Base-by-base conservation (phyloP, 2,329 filamentous ascomycete species). In the Monosporascus sp. region DNA sequence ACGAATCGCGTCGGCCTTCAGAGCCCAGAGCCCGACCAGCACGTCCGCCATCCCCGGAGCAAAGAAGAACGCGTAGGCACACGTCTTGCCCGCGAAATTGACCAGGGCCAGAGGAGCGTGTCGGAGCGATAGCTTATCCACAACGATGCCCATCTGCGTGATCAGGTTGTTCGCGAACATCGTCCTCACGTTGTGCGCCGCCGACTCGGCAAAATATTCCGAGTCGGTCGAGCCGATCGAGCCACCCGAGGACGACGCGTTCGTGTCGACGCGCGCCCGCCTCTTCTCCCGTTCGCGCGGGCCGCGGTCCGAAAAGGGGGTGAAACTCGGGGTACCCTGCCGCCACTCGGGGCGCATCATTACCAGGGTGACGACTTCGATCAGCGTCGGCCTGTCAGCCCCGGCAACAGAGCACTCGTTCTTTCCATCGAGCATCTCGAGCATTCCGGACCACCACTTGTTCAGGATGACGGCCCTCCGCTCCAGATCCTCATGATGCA, bases 341-440 rank as follows among this genome's bases (percentile, higher is more conserved):
- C 89, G 84, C 92, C 92, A 97, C 72, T 97, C 92, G 0, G 87
- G 84, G 47, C 92, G 82, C 70, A 88, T 87, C 91, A 96, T 96
- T 65, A 97, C 84, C 50, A 87, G 82, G 48, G 86, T 84, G 22
- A 89, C 80, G 5, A 84, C 88, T 65, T 96, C 91, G 34, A 96
- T 79, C 44, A 96, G 83, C 3, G 84, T 80, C 0, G 90, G 89
- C 34, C 90, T 80, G 64, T 96, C 92, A n/a, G 90, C 86, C 11
- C 89, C 89, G 1, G 90, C 85, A 15, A 96, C 85, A 3, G 88
- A 86, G 62, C 90, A 87, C 48, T 77, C 70, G 52, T 54, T 61
- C 60, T 53, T 72, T 59, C 87, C 88, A 59, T 91, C 85, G 24
- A 96, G 80, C 75, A 96, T 84, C 54, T 94, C 90, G 52, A 96